These are phyloP conservation scores for Ustilago hordei DNA, from an alignment of 1,284 basidiomycete genomes.

Conservation along the genomic window DNA sequence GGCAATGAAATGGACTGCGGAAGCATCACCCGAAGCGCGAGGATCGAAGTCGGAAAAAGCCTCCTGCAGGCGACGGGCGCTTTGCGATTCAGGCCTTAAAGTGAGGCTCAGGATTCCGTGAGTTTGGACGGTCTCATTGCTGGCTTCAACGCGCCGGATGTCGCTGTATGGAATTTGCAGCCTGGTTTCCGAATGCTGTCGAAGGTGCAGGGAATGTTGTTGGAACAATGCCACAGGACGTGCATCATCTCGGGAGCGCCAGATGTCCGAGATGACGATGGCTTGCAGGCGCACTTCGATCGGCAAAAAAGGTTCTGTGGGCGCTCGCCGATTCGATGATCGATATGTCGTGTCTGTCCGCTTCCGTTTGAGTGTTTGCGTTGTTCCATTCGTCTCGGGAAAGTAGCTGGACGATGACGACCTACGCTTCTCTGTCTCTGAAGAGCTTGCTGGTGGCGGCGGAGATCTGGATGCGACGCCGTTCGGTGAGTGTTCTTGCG, in stretches of 20 bases:
- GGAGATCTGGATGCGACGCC: background rate
- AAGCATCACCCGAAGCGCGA: constrained; percentile 22
- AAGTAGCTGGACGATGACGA: background rate
- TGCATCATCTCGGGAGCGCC: constrained; percentile 17
- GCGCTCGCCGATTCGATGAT: background rate
- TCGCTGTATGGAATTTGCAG: constrained; percentile 29
- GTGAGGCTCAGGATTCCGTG: constrained; percentile 13
- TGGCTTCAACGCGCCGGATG: constrained; percentile 10
- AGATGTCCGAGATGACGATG: constrained; percentile 34
- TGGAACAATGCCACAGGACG: background rate
- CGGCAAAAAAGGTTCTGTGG: background rate
- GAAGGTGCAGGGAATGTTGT: background rate
- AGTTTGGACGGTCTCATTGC: constrained; percentile 7
- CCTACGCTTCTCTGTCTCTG: background rate
- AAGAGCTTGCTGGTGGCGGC: background rate
- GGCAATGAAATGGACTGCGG: constrained; percentile 31
- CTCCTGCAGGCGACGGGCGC: constrained; percentile 17
- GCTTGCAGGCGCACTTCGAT: constrained; percentile 16
- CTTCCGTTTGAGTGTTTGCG: constrained; percentile 13
- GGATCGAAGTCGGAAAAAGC: constrained; percentile 26
- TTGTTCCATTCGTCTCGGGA: background rate
- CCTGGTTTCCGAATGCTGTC: background rate
- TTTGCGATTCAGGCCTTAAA: constrained; percentile 8
- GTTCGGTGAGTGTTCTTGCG: background rate
- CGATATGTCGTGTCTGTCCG: constrained; percentile 8